Conservation (phyloP, 2,329 filamentous ascomycete species). For the Cladosporium sp. region DNA sequence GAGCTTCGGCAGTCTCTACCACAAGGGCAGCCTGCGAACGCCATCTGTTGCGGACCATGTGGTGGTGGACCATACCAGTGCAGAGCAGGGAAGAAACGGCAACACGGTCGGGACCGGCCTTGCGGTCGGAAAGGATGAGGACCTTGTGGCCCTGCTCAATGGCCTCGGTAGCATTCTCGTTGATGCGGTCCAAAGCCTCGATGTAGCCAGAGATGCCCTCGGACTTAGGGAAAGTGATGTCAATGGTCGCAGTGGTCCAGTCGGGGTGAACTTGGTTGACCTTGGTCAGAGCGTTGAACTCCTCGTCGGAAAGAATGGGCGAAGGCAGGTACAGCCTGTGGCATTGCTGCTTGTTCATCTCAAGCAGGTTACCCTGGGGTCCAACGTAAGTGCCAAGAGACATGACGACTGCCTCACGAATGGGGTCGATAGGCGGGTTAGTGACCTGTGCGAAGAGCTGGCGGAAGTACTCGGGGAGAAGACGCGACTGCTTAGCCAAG, state of each 20-base stretch:
- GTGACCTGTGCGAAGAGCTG: constrained; percentile 98
- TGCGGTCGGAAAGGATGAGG: constrained; percentile 85
- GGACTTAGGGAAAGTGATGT: constrained; percentile 87
- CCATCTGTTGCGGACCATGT: constrained; percentile 94
- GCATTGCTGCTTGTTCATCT: constrained; percentile 90
- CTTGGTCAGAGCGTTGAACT: constrained; percentile 85
- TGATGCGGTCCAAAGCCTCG: constrained; percentile 84
- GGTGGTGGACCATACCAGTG: constrained; percentile 92
- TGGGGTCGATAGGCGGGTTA: constrained; percentile 95
- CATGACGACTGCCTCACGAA: constrained; percentile 97
- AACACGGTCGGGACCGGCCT: constrained; percentile 77
- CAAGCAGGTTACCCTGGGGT: constrained; percentile 89
- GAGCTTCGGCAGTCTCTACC: constrained; percentile 90
- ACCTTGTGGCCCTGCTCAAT: constrained; percentile 82
- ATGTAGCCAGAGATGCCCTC: constrained; percentile 83
- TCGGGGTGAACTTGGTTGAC: constrained; percentile 70
- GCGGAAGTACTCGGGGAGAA: constrained; percentile 95
- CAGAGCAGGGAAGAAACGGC: constrained; percentile 83
- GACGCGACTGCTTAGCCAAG: constrained; percentile 81
- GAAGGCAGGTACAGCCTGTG: constrained; percentile 82
- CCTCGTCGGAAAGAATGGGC: constrained; percentile 82
- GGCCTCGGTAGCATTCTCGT: constrained; percentile 77
- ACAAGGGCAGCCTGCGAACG: constrained; percentile 83
- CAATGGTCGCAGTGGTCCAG: constrained; percentile 88
- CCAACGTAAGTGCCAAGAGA: constrained; percentile 95